These are phyloP conservation scores for Tarenaya hassleriana DNA, from an alignment of 345 rosid species.

Conservation along the genomic window DNA sequence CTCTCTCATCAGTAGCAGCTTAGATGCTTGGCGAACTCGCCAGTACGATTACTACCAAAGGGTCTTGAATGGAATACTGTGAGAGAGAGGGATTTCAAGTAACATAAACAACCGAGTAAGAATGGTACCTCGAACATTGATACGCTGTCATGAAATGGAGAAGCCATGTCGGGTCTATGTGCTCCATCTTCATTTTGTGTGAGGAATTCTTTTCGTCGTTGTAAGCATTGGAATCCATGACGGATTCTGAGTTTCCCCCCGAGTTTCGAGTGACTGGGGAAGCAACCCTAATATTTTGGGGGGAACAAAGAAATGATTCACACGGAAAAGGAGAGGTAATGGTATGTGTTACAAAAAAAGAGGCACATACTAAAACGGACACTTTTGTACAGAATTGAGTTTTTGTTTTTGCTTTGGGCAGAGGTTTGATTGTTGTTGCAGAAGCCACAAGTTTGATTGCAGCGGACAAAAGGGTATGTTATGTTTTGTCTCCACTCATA, in stretches of 20 bases:
- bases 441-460: background rate
- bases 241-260: background rate
- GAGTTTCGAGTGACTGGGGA: background rate
- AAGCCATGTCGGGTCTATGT: conserved; percentile 9
- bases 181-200: conserved; percentile 15
- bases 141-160: too few relatives aligned
- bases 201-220: conserved; percentile 1
- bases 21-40: conserved; percentile 99
- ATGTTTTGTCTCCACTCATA: too few relatives aligned
- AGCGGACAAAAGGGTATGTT: background rate
- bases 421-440: conserved; percentile 8
- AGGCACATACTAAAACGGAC: background rate
- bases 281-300: too few relatives aligned
- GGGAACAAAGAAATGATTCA: conserved; percentile 3
- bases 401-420: background rate
- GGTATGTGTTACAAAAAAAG: background rate
- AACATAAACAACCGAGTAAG: background rate
- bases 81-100: conserved; percentile 24
- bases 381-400: conserved; percentile 6
- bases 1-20: conserved; percentile 92
- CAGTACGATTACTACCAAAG: conserved; percentile 97
- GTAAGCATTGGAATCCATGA: background rate
- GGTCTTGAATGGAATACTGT: conserved; percentile 93
- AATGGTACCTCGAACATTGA: too few relatives aligned
- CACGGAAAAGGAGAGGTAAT: conserved; percentile 10